Evolutionary conservation across 768 basidiomycete species (phyloP).

Genomic region (Collybiopsis confluens): DNA sequence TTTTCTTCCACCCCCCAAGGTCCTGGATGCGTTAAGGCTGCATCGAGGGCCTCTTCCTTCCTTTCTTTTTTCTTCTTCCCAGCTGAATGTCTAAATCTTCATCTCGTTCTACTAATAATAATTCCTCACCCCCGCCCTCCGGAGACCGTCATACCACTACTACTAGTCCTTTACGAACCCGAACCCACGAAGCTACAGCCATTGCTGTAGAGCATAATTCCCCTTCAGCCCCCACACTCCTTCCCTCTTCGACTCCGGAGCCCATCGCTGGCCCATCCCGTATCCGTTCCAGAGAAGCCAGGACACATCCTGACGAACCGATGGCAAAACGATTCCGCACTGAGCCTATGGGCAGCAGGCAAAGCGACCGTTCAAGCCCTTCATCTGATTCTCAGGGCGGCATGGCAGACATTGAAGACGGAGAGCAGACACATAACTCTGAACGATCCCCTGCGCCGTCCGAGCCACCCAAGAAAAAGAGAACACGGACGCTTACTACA

Average conservation of each 20-base stretch:
- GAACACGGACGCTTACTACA: constrained; percentile 80
- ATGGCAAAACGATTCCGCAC: constrained; percentile 43
- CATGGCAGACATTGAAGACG: constrained; percentile 58
- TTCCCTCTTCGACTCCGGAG: constrained; percentile 22
- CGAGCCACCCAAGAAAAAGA: constrained; percentile 65
- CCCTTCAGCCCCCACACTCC: constrained; percentile 11
- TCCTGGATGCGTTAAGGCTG: constrained; percentile 41
- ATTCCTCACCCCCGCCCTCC: constrained; percentile 37
- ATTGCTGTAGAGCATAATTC: constrained; percentile 12
- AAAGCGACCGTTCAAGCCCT: constrained; percentile 31
- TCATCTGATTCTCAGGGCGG: constrained; percentile 52
- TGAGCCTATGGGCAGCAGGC: constrained; percentile 21
- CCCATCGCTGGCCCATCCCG: constrained; percentile 16
- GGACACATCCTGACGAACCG: constrained; percentile 26
- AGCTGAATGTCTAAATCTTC: constrained; percentile 48
- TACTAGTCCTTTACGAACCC: constrained; percentile 39
- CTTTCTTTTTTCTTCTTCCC: constrained; percentile 28
- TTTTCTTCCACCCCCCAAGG: constrained; percentile 24
- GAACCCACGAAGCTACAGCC: constrained; percentile 32
- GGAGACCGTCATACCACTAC: constrained; percentile 21
- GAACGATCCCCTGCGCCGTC: constrained; percentile 31
- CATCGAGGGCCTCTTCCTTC: constrained; percentile 29
- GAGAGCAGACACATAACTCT: constrained; percentile 38
- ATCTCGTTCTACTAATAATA: constrained; percentile 41
- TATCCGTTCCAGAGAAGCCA: constrained; percentile 17